Percentiles rank a stretch among this genome's conserved stretches.
These are phyloP conservation scores for Meira nashicola DNA, from an alignment of 1,284 basidiomycete species.

Conservation along the genomic window DNA sequence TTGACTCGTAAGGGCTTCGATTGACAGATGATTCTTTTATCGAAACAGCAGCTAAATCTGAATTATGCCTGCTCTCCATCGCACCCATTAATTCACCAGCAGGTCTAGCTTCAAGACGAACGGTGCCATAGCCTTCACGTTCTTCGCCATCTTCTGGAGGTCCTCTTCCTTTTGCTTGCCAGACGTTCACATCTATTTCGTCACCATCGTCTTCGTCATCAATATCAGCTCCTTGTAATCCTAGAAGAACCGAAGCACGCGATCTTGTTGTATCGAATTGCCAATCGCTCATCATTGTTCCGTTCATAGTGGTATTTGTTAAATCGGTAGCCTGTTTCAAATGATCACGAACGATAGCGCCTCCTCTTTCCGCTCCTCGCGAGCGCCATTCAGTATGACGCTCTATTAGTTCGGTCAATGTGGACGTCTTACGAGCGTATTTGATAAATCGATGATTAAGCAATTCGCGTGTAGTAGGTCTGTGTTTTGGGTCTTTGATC, in stretches of 20 bases:
- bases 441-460: conserved; percentile 88
- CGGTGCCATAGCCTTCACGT: conserved; percentile 45
- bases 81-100: conserved; percentile 31
- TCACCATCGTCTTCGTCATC: conserved; percentile 7
- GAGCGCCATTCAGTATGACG: conserved; percentile 50
- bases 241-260: conserved; percentile 52
- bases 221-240: neutral
- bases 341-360: conserved; percentile 31
- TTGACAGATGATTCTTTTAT: neutral
- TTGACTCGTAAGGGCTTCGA: neutral
- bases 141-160: conserved; percentile 50
- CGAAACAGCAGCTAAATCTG: too few relatives aligned
- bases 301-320: conserved; percentile 30
- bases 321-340: conserved; percentile 24
- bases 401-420: conserved; percentile 79
- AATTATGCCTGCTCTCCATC: conserved; percentile 21
- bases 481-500: conserved; percentile 84
- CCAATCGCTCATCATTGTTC: conserved; percentile 81
- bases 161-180: conserved; percentile 38
- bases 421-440: conserved; percentile 68
- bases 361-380: conserved; percentile 33
- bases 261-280: conserved; percentile 82
- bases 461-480: conserved; percentile 83
- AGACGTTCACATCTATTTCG: conserved; percentile 20
- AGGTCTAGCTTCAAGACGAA: conserved; percentile 31